These are phyloP conservation scores for Bombardia bombarda DNA, from an alignment of 495 filamentous ascomycete species.

Conservation along the genomic window DNA sequence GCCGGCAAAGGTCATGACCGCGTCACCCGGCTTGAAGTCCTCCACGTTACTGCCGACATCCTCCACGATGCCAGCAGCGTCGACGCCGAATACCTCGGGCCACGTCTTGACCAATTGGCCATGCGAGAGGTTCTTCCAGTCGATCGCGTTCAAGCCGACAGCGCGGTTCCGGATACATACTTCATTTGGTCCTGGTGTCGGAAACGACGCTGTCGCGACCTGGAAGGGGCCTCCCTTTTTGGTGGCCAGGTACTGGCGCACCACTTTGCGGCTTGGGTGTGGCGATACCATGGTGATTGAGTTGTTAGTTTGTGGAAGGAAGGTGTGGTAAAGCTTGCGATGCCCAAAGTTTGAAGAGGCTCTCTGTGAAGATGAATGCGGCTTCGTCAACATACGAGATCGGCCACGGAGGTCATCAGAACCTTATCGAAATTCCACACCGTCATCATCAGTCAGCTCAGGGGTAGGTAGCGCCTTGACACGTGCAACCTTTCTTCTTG, in stretches of 20 bases:
- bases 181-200: slow-evolving; percentile 21
- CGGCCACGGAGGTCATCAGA: too few species aligned
- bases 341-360: too few species aligned
- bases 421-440: too few species aligned
- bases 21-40: slow-evolving; percentile 28
- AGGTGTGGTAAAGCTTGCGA: too few species aligned
- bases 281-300: neutral
- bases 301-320: too few species aligned
- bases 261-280: slow-evolving; percentile 1
- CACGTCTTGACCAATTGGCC: slow-evolving; percentile 23
- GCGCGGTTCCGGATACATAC: slow-evolving; percentile 28
- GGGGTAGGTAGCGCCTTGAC: too few species aligned
- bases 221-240: slow-evolving; percentile 9
- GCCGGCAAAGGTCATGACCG: slow-evolving; percentile 23
- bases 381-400: too few species aligned
- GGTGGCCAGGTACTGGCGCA: slow-evolving; percentile 5
- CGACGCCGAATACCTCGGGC: slow-evolving; percentile 32
- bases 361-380: too few species aligned
- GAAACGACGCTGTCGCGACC: slow-evolving; percentile 8
- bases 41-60: slow-evolving; percentile 22
- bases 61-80: slow-evolving; percentile 31
- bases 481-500: too few species aligned
- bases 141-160: slow-evolving; percentile 31
- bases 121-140: slow-evolving; percentile 29
- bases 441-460: too few species aligned